Evolutionary conservation across 2,329 filamentous ascomycete genomes (phyloP), one percentile per base, ranked within the genome.

Genomic region (Diaporthe velutina): DNA sequence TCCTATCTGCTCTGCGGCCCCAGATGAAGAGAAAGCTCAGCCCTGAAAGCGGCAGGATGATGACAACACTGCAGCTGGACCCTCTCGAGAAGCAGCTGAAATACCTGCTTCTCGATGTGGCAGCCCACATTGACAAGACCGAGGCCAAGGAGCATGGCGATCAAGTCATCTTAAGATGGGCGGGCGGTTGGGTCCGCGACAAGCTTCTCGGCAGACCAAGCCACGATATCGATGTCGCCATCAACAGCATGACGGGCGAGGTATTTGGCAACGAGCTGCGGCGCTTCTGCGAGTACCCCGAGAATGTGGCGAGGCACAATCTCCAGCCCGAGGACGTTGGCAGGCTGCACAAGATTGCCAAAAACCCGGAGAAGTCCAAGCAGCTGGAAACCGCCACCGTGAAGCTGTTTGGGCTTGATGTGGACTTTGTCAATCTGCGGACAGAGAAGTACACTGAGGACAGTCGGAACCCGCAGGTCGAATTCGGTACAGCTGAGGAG

Each of bases 311-410:
- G 70, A 92, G 91, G 80, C 93, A 96, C 79, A 84, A 83, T 13
- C 87, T 93, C 66, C 82, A 82, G 40, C 81, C 84, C 25, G 88
- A 89, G 70, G 92, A 93, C 73, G 87, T 97, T 71, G 93, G 93
- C 67, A 93, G 91, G 77, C 88, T 98, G 42, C 93, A 98, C 87
- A 97, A 95, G 83, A 96, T 98, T 78, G 93, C 93, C 70, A 93
- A 93, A 74, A 98, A 98, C 82, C 96, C 96, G 0, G 95, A 98
- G 80, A 98, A 98, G 85, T 98, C 95, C 28, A 98, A 98, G 85
- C 95, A 98, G 81, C 90, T 98, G 19, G 96, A 98, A 84, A 98
- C 96, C 0, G 94, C 95, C 66, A 98, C 95, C 13, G 95, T 94
- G 33, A 93, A 89, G 77, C 92, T 98, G 74, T 92, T 98, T 80